Evolutionary conservation across 2,329 filamentous ascomycete genomes (phyloP), one percentile per base, ranked within the genome.

Genomic region (Dryadomyces quercivorus): DNA sequence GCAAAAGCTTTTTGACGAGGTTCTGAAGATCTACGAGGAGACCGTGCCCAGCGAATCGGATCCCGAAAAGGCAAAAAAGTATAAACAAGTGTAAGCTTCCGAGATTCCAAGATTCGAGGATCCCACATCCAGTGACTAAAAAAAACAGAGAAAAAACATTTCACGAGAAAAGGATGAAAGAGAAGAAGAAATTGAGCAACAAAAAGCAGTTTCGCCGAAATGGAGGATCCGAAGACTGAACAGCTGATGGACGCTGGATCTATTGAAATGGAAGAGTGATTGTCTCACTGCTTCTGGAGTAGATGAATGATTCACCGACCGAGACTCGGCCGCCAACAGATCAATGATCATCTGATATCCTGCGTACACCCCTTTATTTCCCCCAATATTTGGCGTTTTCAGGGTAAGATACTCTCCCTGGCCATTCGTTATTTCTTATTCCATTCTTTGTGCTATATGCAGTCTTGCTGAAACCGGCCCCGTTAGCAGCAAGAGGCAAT

Each of bases 171-270:
- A 68, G 77, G 26, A 58, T 80, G 21, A 70, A 65, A 56, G 61
- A 68, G 15, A 80, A 80, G 63, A 79, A 76, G 61, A 62, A 71
- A 10, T 65, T 69, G 16, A 73, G 74, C 58, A 66, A 66, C 8
- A 80, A 80, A 65, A 80, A 80, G 60, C 67, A 74, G 53, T 69
- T 61, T 31, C 69, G 75, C 16, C 70, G 65, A 61, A 69, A 70
- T 8, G 49, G 50, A 18, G 54, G 50, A 13, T 16, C 16, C 5
- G 34, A 50, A 10, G 31, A 21, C 13, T 26, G 46, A 49, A 12
- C 21, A 13, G 12, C 21, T 48, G 20, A 48, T 2, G 16, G 36
- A 40, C 26, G 26, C 4, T 31, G 26, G 8, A 31, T 31, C 26
- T 31, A 31, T 31, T 31, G 26, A 31, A 31, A 31, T 8, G 26